Evolutionary conservation across 306 rosid species (phyloP), one percentile per base, ranked within the genome.

Genomic region (Vigna nakashimae): DNA sequence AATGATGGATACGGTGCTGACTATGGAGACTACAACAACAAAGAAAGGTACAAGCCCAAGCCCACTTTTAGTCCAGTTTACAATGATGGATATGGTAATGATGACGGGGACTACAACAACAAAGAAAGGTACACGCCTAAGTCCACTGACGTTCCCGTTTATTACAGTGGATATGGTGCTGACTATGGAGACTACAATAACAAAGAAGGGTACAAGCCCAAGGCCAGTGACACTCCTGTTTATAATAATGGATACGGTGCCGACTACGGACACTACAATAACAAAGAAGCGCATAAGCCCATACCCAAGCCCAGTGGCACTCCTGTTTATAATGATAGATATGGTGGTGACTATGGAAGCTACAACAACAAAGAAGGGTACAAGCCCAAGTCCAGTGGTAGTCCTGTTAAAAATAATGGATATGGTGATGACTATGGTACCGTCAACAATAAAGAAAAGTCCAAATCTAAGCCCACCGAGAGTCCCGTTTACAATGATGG

Each of bases 231-330:
- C 22, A 20, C 7, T 34, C 40, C 40, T 6, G 40, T 34, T 34
- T 34, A 34, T n/a, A 20, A 32, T 16, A 30, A 49, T 10, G 67
- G 40, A 14, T 36, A 72, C 6, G 36, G 6, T 32, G 36, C 36
- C 4, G 36, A 32, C 4, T 32, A 32, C 38, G 65, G 7, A 4
- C 0, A 34, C 1, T 34, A 34, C 8, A 34, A 22, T 40, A 80
- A 82, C 20, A 24, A 56, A 75, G 75, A 62, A 73, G 56, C 45
- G n/a, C 24, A 38, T 69, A 76, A 40, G 26, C 86, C 84, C 4
- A 22, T 32, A 9, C 6, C 32, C 56, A 51, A n/a, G 22, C 56
- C 56, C 22, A n/a, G 10, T 6, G 22, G 9, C 4, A 51, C 1
- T 51, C 11, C 56, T 2, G 10, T n/a, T 51, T 7, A 45, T 9